Conservation (phyloP, 768 basidiomycete species). For the Leucogyrophana mollusca region DNA sequence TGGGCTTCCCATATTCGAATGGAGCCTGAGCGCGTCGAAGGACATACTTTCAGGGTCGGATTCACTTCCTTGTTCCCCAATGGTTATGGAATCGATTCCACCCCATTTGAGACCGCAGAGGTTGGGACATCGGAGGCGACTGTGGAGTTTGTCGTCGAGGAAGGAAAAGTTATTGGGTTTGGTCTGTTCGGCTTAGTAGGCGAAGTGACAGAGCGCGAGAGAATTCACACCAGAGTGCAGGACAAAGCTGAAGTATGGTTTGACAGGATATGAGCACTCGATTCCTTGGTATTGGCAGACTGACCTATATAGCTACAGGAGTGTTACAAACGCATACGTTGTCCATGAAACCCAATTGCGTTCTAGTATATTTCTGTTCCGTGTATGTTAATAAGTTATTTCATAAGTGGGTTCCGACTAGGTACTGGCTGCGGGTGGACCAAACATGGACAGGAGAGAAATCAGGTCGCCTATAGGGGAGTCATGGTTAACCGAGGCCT, state of each 20-base stretch:
- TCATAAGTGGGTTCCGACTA: no score
- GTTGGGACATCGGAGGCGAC: conserved; percentile 1
- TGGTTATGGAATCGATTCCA: conserved; percentile 36
- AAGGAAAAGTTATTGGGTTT: conserved; percentile 28
- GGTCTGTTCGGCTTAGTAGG: conserved; percentile 18
- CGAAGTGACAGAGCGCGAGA: conserved; percentile 18
- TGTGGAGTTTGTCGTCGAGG: conserved; percentile 24
- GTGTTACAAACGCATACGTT: no score
- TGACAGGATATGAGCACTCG: conserved; percentile 13
- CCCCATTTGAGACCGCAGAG: conserved; percentile 26
- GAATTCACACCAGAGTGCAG: conserved; percentile 14
- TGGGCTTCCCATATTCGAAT: conserved; percentile 40
- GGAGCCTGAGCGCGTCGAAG: conserved; percentile 10
- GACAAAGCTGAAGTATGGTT: conserved; percentile 33
- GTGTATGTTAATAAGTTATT: background rate
- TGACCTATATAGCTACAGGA: background rate
- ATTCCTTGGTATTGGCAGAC: no score
- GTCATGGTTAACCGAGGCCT: background rate
- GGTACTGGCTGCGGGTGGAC: conserved; percentile 19
- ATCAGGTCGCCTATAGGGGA: conserved; percentile 50
- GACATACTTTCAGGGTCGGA: conserved; percentile 16
- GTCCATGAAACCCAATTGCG: no score
- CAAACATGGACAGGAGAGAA: conserved; percentile 54
- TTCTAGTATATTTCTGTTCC: no score
- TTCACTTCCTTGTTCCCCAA: conserved; percentile 31